These are phyloP conservation scores for Cryptococcus sp. DNA, from an alignment of 1,284 basidiomycete species.

Conservation along the genomic window DNA sequence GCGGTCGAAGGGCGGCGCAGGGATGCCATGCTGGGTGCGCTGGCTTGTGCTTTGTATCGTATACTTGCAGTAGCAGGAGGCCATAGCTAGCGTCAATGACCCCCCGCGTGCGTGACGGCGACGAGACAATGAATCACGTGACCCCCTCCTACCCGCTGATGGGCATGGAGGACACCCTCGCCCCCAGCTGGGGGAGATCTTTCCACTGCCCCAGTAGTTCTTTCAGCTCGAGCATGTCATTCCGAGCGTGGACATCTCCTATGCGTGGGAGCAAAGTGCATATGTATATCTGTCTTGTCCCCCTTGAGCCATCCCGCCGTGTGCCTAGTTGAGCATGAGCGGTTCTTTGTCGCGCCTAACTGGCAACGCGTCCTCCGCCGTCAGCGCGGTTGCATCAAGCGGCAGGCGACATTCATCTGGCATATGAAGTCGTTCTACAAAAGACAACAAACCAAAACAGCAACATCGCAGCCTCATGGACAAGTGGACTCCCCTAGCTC, in stretches of 20 bases:
- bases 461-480: constrained; percentile 26
- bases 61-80: not conserved
- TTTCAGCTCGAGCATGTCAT: constrained; percentile 96
- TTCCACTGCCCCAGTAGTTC: constrained; percentile 93
- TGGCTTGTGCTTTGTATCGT: not conserved
- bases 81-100: not conserved
- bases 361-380: too few relatives aligned
- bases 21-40: constrained; percentile 31
- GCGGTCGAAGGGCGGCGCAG: constrained; percentile 29
- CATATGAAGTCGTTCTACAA: not conserved
- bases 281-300: too few relatives aligned
- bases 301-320: too few relatives aligned
- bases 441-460: not conserved
- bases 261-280: too few relatives aligned
- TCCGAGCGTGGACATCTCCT: constrained; percentile 92
- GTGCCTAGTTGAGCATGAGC: too few relatives aligned
- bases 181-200: constrained; percentile 84
- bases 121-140: too few relatives aligned
- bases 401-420: not conserved
- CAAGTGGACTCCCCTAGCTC: constrained; percentile 44
- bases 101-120: not conserved
- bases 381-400: not conserved
- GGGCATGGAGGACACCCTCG: too few relatives aligned
- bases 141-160: too few relatives aligned
- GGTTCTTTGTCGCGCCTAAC: too few relatives aligned